Base-by-base conservation (phyloP, 1,139 yeast genomes). In the Taphrina populina region DNA sequence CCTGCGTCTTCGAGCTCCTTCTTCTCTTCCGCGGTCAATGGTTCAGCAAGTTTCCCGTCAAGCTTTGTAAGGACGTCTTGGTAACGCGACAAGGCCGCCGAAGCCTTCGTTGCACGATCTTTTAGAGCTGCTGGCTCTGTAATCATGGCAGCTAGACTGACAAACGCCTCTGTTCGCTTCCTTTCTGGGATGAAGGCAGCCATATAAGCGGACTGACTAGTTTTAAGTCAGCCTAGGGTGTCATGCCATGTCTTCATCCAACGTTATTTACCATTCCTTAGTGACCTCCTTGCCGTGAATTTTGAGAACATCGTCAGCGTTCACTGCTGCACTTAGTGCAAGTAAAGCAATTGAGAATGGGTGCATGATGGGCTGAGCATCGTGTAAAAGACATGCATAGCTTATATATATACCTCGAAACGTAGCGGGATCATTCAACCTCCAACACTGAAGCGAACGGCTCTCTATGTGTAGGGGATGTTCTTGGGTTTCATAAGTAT, bases 241-340 rank as follows among this genome's bases (percentile, higher is more conserved):
- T n/a, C n/a, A n/a, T n/a, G n/a, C n/a, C n/a, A n/a, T n/a, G 30
- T 27, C 30, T 8, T 8, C 30, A 27, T 21, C 20, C 15, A 15
- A 15, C 10, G 29, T 37, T n/a, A n/a, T n/a, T n/a, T 19, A 34
- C 32, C 34, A 45, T 13, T 37, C 43, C 30, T 37, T 37, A 15
- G 52, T 24, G 26, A 45, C 52, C 10, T 45, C 52, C 35, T 45
- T 45, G 37, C 52, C 52, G 17, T 45, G 52, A 11, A 45, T 45
- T 27, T 45, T 33, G 6, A 37, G 43, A 17, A 37, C 43, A 7
- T 37, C 43, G 13, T 37, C 29, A n/a, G 43, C 43, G n/a, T n/a
- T n/a, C n/a, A n/a, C n/a, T n/a, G n/a, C n/a, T n/a, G n/a, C n/a
- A n/a, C n/a, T n/a, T n/a, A n/a, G n/a, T n/a, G n/a, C n/a, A n/a